Evolutionary conservation across 2,329 filamentous ascomycete species (phyloP).

Genomic region (Uncinocarpus reesii): DNA sequence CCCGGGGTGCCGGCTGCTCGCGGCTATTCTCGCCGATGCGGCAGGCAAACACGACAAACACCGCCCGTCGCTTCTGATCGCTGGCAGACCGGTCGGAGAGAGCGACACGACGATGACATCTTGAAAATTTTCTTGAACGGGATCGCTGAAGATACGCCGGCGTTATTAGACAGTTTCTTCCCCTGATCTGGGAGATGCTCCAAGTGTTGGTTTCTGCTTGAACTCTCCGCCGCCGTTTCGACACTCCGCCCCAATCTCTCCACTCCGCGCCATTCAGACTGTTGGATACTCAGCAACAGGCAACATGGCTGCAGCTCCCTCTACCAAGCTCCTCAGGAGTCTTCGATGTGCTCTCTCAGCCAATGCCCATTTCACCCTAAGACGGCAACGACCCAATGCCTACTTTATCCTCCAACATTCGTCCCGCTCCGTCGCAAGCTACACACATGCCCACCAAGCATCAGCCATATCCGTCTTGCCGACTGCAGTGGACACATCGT

Average conservation of each 20-base stretch:
- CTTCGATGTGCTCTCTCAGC: conserved; percentile 24
- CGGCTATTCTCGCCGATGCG: conserved; percentile 12
- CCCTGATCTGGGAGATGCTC: too few species aligned
- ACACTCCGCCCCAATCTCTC: background rate
- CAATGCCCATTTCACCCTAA: conserved; percentile 17
- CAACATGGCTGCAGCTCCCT: conserved; percentile 25
- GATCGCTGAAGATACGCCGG: too few species aligned
- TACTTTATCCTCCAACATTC: background rate
- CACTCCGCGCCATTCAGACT: conserved; percentile 17
- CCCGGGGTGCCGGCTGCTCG: conserved; percentile 2
- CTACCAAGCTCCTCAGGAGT: conserved; percentile 32
- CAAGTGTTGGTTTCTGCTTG: too few species aligned
- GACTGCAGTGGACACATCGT: conserved; percentile 64
- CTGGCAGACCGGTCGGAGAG: too few species aligned
- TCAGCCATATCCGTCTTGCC: conserved; percentile 71
- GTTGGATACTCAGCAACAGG: background rate
- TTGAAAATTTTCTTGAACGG: too few species aligned
- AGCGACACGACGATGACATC: background rate
- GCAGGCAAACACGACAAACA: background rate
- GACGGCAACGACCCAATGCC: conserved; percentile 1
- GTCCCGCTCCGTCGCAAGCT: conserved; percentile 51
- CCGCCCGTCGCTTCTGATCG: too few species aligned
- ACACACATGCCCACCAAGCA: conserved; percentile 72
- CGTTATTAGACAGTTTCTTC: too few species aligned
- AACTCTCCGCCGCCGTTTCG: background rate